phyloP scores from a whole-genome alignment of 139 green algal species.

The Deuterostichococcus epilithicus region DNA sequence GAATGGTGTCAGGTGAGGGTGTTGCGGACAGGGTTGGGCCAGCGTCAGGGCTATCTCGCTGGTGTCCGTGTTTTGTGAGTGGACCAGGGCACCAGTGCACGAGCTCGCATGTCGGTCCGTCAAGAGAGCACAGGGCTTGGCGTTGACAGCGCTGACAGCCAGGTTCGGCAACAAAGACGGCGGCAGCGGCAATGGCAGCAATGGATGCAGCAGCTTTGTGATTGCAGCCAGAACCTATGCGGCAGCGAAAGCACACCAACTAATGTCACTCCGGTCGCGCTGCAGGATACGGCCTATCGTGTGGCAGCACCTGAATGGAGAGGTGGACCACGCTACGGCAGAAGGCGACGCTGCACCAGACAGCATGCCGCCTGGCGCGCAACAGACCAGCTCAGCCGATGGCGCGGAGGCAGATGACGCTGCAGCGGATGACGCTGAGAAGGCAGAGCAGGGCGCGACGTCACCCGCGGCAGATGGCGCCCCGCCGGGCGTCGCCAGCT shows the following conservation, averaged over 20 bases:
- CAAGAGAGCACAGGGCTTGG: too few relatives aligned
- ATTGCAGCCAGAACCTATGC: not conserved
- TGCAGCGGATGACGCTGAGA: not conserved
- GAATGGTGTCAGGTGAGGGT: not conserved
- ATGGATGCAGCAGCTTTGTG: not conserved
- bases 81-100: too few relatives aligned
- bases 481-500: not conserved
- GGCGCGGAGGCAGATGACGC: not conserved
- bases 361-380: too few relatives aligned
- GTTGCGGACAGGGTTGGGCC: not conserved
- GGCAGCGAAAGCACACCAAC: too few relatives aligned
- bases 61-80: not conserved
- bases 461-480: too few relatives aligned
- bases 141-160: too few relatives aligned
- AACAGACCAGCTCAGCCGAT: not conserved
- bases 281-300: not conserved
- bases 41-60: not conserved
- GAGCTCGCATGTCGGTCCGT: too few relatives aligned
- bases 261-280: not conserved
- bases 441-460: not conserved
- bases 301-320: not conserved
- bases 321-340: too few relatives aligned
- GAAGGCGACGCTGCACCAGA: too few relatives aligned
- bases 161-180: too few relatives aligned
- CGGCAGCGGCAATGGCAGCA: too few relatives aligned